Conservation (phyloP, 2,329 filamentous ascomycete genomes). For the Ophiocordyceps robertsii region DNA sequence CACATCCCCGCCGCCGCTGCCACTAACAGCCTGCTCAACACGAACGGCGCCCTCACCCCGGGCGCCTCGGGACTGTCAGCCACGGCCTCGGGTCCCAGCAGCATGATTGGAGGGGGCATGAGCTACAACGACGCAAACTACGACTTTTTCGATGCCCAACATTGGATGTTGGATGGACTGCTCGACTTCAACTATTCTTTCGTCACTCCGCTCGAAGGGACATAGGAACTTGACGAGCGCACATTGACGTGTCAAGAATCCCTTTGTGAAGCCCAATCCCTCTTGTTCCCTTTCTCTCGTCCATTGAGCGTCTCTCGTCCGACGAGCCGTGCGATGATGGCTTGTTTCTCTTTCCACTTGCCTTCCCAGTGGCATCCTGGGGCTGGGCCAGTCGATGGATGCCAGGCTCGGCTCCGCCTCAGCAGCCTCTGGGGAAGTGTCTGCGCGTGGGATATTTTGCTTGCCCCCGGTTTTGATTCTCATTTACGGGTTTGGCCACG, state of each 20-base stretch:
- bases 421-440: no score
- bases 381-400: no score
- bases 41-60: slow-evolving; percentile 40
- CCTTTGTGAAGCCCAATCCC: no score
- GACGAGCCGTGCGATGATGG: no score
- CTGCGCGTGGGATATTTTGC: no score
- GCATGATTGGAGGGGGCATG: slow-evolving; percentile 33
- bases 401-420: no score
- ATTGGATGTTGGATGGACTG: slow-evolving; percentile 84
- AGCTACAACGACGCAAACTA: slow-evolving; percentile 58
- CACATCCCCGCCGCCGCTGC: slow-evolving; percentile 22
- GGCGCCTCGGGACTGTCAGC: slow-evolving; percentile 31
- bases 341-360: no score
- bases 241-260: background rate
- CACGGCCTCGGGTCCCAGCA: slow-evolving; percentile 23
- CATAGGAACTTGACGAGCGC: slow-evolving; percentile 13
- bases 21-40: slow-evolving; percentile 28
- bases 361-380: no score
- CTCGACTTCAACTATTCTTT: slow-evolving; percentile 66
- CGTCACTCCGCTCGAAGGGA: slow-evolving; percentile 38
- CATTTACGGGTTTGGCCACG: no score
- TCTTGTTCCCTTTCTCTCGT: no score
- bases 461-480: no score
- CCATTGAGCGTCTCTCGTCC: no score
- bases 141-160: slow-evolving; percentile 83